Conservation (phyloP, 768 basidiomycete genomes). For the Leucosporidium yakuticum region DNA sequence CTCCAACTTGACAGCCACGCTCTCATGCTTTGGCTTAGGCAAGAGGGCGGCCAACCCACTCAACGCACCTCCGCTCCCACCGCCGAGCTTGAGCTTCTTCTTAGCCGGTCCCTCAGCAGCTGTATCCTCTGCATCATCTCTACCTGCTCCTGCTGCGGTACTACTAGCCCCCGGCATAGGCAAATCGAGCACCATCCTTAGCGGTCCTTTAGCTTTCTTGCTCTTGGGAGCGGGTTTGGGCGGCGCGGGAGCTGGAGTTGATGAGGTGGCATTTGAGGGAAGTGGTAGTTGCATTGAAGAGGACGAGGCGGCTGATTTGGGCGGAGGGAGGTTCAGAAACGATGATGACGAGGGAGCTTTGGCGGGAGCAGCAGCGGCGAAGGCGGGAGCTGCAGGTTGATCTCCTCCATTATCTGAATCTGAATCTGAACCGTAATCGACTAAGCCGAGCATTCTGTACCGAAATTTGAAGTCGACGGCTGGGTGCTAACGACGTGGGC, state of each 20-base stretch:
- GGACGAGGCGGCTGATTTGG: conserved; percentile 4
- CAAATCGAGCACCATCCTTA: conserved; percentile 29
- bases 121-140: background rate
- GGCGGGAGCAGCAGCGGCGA: background rate
- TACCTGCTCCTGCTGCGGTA: background rate
- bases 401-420: conserved; percentile 15
- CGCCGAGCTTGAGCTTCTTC: conserved; percentile 25
- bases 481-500: no score
- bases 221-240: conserved; percentile 8
- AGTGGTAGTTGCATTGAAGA: background rate
- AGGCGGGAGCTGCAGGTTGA: background rate
- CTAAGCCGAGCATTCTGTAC: conserved; percentile 43
- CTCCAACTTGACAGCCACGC: conserved; percentile 7
- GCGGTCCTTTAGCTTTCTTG: conserved; percentile 26
- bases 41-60: conserved; percentile 31
- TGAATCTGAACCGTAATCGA: conserved; percentile 40
- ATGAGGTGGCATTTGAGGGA: background rate
- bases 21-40: conserved; percentile 30
- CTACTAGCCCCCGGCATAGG: conserved; percentile 5
- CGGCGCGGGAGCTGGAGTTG: background rate
- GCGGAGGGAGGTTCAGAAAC: conserved; percentile 20
- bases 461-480: conserved; percentile 21
- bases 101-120: conserved; percentile 5
- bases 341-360: conserved; percentile 7
- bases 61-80: conserved; percentile 1